Percentiles rank a stretch among this genome's conserved stretches.
These are phyloP conservation scores for Blastocrithidia nonstop DNA, from an alignment of 208 protist species.

Conservation along the genomic window DNA sequence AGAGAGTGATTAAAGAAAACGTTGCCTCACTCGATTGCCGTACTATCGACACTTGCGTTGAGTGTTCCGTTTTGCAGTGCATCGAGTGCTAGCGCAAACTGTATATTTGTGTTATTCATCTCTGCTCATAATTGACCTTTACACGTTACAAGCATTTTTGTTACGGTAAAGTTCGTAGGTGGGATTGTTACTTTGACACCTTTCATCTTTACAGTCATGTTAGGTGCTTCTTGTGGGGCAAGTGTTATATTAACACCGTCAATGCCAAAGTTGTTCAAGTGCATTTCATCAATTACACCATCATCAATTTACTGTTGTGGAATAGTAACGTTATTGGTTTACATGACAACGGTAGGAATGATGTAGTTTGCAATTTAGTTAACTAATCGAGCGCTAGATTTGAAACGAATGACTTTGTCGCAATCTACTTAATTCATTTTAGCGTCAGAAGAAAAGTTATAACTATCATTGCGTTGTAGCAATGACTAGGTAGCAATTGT, in stretches of 20 bases:
- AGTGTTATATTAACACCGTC: constrained; percentile 7
- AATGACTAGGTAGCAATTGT: no score
- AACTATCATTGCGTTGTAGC: no score
- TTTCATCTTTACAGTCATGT: constrained; percentile 9
- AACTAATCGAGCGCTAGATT: no score
- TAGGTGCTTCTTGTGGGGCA: constrained; percentile 7
- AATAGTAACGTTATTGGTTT: constrained; percentile 10
- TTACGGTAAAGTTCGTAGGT: constrained; percentile 29
- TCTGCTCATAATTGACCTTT: constrained; percentile 15
- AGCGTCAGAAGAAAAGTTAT: no score
- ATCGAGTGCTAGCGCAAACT: constrained; percentile 6
- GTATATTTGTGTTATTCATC: constrained; percentile 14
- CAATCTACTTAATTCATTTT: no score
- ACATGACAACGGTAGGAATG: constrained; percentile 9
- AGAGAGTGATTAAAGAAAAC: constrained; percentile 28
- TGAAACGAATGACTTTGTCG: no score
- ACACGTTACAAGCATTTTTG: constrained; percentile 10
- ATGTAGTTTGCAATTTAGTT: constrained; percentile 1
- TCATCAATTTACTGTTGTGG: constrained; percentile 16
- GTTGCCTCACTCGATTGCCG: constrained; percentile 17
- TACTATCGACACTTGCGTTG: constrained; percentile 7
- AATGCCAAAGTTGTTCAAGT: constrained; percentile 17
- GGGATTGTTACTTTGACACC: constrained; percentile 19
- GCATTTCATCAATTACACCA: constrained; percentile 24
- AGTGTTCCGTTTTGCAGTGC: constrained; percentile 18